Percentiles rank a stretch among this genome's conserved stretches.
Conservation (phyloP, 2,329 filamentous ascomycete genomes). For the Pseudogymnoascus sp. region DNA sequence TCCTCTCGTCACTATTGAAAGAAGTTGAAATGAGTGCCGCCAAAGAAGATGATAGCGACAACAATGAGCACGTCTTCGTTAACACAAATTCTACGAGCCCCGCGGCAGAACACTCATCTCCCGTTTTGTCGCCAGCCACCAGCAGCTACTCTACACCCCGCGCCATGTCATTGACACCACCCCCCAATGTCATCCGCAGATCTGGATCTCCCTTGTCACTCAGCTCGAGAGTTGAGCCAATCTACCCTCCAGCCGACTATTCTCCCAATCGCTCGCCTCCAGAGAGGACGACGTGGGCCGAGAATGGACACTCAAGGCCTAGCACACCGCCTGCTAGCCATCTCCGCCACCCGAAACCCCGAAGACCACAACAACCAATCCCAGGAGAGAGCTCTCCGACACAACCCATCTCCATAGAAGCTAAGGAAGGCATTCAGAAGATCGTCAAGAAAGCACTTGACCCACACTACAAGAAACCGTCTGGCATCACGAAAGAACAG, state of each 20-base stretch:
- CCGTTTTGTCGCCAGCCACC: constrained; percentile 54
- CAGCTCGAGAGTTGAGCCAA: constrained; percentile 63
- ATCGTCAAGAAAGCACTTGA: constrained; percentile 79
- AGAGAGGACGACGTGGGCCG: constrained; percentile 15
- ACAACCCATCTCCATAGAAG: constrained; percentile 63
- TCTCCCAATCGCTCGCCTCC: constrained; percentile 51
- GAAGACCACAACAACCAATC: constrained; percentile 19
- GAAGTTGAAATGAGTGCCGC: constrained; percentile 67
- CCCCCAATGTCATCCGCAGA: constrained; percentile 51
- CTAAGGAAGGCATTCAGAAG: constrained; percentile 80
- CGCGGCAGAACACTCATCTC: constrained; percentile 47
- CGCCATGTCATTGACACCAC: constrained; percentile 60
- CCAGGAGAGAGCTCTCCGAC: constrained; percentile 56
- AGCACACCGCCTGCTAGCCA: constrained; percentile 14
- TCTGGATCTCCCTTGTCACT: constrained; percentile 60
- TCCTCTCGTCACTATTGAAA: constrained; percentile 77
- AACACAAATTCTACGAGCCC: constrained; percentile 23
- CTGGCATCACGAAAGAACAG: constrained; percentile 75
- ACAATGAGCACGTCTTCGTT: constrained; percentile 15
- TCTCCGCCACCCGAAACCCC: constrained; percentile 23
- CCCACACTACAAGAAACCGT: constrained; percentile 66
- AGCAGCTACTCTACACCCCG: constrained; percentile 60
- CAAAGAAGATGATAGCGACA: constrained; percentile 45
- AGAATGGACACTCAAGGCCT: constrained; percentile 23
- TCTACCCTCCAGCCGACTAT: constrained; percentile 67